phyloP scores from a whole-genome alignment of 768 basidiomycete species.

The Termitomyces eurrhizus region DNA sequence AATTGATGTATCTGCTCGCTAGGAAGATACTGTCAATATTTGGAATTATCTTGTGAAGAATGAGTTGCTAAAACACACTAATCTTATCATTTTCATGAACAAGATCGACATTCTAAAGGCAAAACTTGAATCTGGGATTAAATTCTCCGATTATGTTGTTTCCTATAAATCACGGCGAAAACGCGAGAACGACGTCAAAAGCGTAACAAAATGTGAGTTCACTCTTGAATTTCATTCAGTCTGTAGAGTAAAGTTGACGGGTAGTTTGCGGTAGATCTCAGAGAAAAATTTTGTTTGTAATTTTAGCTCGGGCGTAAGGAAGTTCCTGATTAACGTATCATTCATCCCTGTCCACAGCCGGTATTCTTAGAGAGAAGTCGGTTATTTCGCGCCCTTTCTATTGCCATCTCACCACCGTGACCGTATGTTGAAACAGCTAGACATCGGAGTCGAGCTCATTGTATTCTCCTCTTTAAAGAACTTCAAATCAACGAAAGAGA shows the following conservation, averaged over 20 bases:
- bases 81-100: constrained; percentile 78
- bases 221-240: constrained; percentile 2
- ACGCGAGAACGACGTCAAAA: constrained; percentile 56
- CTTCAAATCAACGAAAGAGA: constrained; percentile 49
- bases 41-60: constrained; percentile 75
- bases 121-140: constrained; percentile 63
- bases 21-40: constrained; percentile 76
- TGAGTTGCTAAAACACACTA: constrained; percentile 64
- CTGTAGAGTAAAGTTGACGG: neutral
- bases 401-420: constrained; percentile 65
- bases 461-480: constrained; percentile 34
- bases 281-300: constrained; percentile 41
- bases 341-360: constrained; percentile 23
- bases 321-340: neutral
- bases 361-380: constrained; percentile 41
- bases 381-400: constrained; percentile 49
- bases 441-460: neutral
- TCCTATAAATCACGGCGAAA: constrained; percentile 59
- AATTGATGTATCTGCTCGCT: neutral
- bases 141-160: constrained; percentile 63
- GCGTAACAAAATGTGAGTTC: constrained; percentile 59
- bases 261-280: constrained; percentile 28
- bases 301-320: neutral
- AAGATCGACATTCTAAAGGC: constrained; percentile 72
- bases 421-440: constrained; percentile 35